Evolutionary conservation across 2,329 filamentous ascomycete species (phyloP), one percentile per base, ranked within the genome.

Genomic region (Paracoccidioides brasiliensis): DNA sequence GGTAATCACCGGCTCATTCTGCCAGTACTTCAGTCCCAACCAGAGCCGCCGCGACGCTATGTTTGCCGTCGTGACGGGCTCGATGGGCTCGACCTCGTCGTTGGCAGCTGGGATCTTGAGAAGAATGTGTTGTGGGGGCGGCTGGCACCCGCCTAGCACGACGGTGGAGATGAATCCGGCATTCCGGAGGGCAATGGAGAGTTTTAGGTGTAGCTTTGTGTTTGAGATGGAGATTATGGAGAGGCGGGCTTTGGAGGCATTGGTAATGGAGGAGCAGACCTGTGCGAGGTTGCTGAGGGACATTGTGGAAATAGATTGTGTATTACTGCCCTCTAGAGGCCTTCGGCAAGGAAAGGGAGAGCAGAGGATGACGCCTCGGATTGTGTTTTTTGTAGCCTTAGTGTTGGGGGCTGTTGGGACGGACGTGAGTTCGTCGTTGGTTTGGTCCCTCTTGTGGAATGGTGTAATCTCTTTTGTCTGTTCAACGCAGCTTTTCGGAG

Each of bases 11-110:
- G 90, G 88, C 70, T 84, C 78, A 66, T 86, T 86, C 62, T 90
- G 83, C 81, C 81, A 88, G 79, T 95, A 95, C 75, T 95, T 95
- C 65, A 95, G 75, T 0, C 89, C 89, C 10, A 96, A 72, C 90
- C 90, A 96, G 61, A 96, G 74, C 58, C 90, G 79, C 67, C 88
- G 79, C 42, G 76, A 78, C 4, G 89, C 80, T 41, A 89, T 81
- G 71, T 94, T 95, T 64, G 75, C 76, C 59, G 77, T 75, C 50
- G 84, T 89, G 56, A 88, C 77, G 12, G 75, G 76, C 62, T 81
- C 76, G 38, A 72, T 52, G 50, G 64, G 62, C 58, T 67, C 56
- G 61, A 63, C 53, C 58, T 72, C 67, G 45, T 71, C 68, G 43
- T 68, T 69, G n/a, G 66, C 66, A 4, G 71, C 68, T 3, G 75